Conservation (phyloP, 2,329 filamentous ascomycete genomes). For the Aspergillus ruber region DNA sequence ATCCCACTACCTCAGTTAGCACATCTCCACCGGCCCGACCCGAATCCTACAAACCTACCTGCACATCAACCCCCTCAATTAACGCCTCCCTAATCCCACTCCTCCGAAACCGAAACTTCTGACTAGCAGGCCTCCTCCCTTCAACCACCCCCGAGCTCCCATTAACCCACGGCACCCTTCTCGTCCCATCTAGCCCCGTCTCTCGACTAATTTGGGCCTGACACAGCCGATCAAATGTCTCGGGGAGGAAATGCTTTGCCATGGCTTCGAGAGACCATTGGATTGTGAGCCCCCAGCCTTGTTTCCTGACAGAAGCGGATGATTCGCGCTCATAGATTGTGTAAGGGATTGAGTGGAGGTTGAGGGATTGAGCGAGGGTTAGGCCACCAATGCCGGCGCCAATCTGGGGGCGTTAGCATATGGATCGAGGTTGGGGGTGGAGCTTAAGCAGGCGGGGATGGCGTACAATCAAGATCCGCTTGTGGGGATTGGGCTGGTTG, state of each 20-base stretch:
- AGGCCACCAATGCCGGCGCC: constrained; percentile 7
- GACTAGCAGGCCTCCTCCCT: background rate
- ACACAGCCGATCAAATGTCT: constrained; percentile 1
- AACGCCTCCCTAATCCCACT: background rate
- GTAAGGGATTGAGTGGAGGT: constrained; percentile 2
- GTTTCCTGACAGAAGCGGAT: background rate
- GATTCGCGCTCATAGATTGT: constrained; percentile 7
- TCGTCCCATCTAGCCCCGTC: background rate
- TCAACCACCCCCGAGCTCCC: background rate
- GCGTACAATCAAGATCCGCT: background rate
- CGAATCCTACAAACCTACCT: background rate
- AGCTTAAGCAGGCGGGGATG: too few species aligned
- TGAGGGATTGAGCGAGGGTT: constrained; percentile 6
- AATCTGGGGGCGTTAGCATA: background rate
- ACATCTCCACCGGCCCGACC: background rate
- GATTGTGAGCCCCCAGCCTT: constrained; percentile 7
- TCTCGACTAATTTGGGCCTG: background rate
- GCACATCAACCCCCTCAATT: background rate
- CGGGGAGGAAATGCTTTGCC: background rate
- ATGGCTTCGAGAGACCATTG: constrained; percentile 4
- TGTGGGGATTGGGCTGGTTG: background rate
- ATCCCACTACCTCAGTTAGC: background rate
- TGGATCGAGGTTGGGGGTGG: background rate
- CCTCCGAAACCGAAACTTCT: background rate
- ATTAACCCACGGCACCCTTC: background rate